Percentiles rank a stretch among this genome's conserved stretches.
Evolutionary conservation across 768 basidiomycete species (phyloP).

Genomic region (Tulasnella calospora): DNA sequence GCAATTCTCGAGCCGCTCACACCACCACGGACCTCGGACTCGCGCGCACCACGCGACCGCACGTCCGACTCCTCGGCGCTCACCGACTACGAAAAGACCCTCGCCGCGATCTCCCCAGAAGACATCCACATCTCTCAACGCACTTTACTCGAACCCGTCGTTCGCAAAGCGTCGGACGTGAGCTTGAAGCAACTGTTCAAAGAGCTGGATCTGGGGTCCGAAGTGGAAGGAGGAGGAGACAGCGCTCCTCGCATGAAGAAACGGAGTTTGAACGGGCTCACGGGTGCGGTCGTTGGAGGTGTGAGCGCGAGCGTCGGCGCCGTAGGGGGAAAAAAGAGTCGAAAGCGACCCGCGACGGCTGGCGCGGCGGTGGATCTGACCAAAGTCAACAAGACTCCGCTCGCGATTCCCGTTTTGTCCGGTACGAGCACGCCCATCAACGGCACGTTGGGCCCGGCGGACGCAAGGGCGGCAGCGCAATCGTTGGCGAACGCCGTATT

Average conservation of each 20-base stretch:
- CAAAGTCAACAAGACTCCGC: background rate
- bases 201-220: background rate
- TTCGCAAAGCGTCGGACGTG: background rate
- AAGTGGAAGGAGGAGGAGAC: background rate
- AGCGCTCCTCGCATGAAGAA: background rate
- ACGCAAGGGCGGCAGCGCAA: background rate
- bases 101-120: background rate
- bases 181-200: background rate
- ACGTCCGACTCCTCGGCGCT: background rate
- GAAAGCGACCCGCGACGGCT: background rate
- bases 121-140: constrained; percentile 2
- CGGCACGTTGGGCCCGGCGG: background rate
- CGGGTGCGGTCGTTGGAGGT: background rate
- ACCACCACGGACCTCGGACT: background rate
- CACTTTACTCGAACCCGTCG: background rate
- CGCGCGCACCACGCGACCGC: background rate
- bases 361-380: background rate
- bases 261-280: background rate
- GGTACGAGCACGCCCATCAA: background rate
- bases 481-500: background rate
- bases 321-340: background rate
- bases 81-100: background rate
- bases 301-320: background rate
- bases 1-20: background rate
- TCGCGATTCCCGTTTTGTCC: background rate